Conservation (phyloP, 2,329 filamentous ascomycete genomes). For the Chrysosporium keratinophilum region DNA sequence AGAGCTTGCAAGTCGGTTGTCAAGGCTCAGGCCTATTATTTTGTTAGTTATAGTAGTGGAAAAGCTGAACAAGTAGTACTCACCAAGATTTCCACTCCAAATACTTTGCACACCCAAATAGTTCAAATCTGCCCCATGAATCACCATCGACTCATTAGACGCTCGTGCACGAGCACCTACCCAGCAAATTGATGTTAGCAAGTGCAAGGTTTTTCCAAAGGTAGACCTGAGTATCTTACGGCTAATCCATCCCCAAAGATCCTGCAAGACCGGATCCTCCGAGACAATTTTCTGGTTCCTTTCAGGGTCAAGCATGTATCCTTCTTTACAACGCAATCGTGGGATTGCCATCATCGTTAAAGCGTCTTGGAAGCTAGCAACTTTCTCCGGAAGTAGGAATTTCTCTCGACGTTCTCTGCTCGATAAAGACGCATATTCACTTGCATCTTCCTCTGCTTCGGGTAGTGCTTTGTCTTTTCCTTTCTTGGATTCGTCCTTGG, state of each 20-base stretch:
- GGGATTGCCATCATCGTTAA: slow-evolving; percentile 34
- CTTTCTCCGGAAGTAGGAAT: slow-evolving; percentile 24
- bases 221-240: slow-evolving; percentile 27
- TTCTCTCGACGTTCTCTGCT: slow-evolving; percentile 33
- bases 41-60: slow-evolving; percentile 11
- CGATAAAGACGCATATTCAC: slow-evolving; percentile 22
- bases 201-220: not conserved
- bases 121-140: slow-evolving; percentile 48
- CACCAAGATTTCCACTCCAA: slow-evolving; percentile 49
- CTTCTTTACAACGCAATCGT: slow-evolving; percentile 45
- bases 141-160: slow-evolving; percentile 44
- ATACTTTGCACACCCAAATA: slow-evolving; percentile 51
- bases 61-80: not conserved
- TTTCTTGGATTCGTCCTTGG: not conserved
- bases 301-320: slow-evolving; percentile 43
- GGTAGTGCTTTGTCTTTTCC: not conserved
- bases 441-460: not conserved
- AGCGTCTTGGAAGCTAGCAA: slow-evolving; percentile 30
- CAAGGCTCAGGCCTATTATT: slow-evolving; percentile 25
- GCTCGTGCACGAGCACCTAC: slow-evolving; percentile 34
- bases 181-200: slow-evolving; percentile 11
- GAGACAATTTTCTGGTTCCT: slow-evolving; percentile 47
- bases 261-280: slow-evolving; percentile 47
- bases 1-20: slow-evolving; percentile 24
- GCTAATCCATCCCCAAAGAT: slow-evolving; percentile 50